These are phyloP conservation scores for Zoysia japonica DNA, from an alignment of 176 grass and related monocot species.

Conservation along the genomic window DNA sequence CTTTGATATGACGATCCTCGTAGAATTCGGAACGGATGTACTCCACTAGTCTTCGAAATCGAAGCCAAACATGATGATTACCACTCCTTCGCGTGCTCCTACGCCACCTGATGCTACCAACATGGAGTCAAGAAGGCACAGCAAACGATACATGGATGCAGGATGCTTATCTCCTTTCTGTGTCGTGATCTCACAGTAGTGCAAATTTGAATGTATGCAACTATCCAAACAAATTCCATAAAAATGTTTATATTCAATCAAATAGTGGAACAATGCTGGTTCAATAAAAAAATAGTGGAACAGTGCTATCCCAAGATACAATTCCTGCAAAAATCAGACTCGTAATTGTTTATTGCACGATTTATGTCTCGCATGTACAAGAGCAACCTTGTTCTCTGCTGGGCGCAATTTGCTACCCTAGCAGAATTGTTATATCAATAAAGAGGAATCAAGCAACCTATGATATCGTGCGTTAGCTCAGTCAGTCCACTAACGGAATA, in stretches of 20 bases:
- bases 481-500: slow-evolving; percentile 36
- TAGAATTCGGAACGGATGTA: no score
- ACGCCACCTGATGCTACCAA: no score
- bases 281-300: no score
- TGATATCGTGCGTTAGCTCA: slow-evolving; percentile 1
- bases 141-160: no score
- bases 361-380: neutral
- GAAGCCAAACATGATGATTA: no score
- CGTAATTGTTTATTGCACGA: slow-evolving; percentile 11
- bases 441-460: slow-evolving; percentile 9
- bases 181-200: no score
- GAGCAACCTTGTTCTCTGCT: neutral
- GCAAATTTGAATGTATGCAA: slow-evolving; percentile 8
- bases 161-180: no score
- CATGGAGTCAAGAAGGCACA: no score
- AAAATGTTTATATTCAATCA: neutral
- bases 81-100: no score
- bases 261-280: neutral
- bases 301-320: neutral
- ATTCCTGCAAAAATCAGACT: neutral
- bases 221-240: neutral
- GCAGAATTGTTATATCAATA: slow-evolving; percentile 21
- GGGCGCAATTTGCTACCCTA: neutral
- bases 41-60: no score
- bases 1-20: no score